Conservation (phyloP, 495 filamentous ascomycete species). For the Xylaria longipes region DNA sequence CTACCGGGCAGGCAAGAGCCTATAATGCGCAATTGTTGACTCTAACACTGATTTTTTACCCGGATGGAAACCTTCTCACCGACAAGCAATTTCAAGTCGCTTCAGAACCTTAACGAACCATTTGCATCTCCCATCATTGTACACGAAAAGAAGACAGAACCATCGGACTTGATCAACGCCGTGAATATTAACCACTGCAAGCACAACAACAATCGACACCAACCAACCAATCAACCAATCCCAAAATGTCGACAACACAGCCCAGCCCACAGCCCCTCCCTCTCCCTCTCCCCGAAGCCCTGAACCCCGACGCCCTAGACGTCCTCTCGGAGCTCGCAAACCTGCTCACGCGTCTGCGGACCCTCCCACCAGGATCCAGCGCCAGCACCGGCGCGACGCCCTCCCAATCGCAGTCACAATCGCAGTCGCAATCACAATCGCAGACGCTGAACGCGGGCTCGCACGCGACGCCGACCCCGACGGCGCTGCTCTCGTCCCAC, state of each 20-base stretch:
- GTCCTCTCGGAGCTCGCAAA: conserved; percentile 81
- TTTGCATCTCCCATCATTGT: not conserved
- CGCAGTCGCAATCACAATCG: conserved; percentile 14
- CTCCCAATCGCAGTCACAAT: conserved; percentile 23
- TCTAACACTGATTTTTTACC: not conserved
- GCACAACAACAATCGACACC: not conserved
- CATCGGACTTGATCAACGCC: not conserved
- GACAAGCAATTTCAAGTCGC: not conserved
- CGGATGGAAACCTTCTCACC: not conserved
- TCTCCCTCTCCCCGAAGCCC: conserved; percentile 50
- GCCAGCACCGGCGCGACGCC: conserved; percentile 23
- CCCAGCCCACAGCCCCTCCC: conserved; percentile 33
- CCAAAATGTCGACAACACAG: conserved; percentile 45
- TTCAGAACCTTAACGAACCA: not conserved
- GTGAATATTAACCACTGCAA: not conserved
- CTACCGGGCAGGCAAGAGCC: not conserved
- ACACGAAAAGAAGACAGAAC: not conserved
- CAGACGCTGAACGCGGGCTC: conserved; percentile 28
- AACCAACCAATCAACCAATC: not conserved
- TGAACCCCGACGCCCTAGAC: conserved; percentile 75
- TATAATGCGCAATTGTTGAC: not conserved
- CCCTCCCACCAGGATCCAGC: conserved; percentile 29
- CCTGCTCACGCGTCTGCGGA: conserved; percentile 74
- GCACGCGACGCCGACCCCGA: conserved; percentile 44
- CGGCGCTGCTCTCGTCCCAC: conserved; percentile 38